A percentile compares a stretch with the other conserved stretches of the same genome.
phyloP scores from a whole-genome alignment of 2,329 filamentous ascomycete genomes.

The Nigrograna mackinnonii region DNA sequence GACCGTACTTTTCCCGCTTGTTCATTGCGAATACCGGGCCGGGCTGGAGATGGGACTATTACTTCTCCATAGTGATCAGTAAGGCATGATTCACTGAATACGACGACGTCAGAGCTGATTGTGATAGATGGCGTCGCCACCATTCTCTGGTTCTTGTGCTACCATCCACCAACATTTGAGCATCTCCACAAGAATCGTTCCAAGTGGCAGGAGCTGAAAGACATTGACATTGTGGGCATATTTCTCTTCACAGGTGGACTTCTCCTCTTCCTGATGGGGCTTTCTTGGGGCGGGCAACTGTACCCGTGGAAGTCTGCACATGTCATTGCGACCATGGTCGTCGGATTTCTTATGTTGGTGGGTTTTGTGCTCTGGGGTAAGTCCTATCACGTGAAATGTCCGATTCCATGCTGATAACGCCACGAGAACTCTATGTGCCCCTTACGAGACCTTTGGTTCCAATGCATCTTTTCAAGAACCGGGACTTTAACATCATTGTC shows the following conservation, averaged over 20 bases:
- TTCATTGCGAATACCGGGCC: neutral
- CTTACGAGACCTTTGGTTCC: neutral
- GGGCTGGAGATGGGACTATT: neutral
- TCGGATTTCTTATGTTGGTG: neutral
- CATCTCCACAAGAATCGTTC: conserved; percentile 32
- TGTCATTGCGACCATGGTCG: neutral
- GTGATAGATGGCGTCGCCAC: neutral
- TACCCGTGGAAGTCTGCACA: neutral
- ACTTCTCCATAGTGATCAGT: neutral
- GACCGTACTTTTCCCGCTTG: neutral
- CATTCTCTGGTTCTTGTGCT: conserved; percentile 40
- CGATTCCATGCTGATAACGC: neutral
- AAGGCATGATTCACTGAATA: neutral
- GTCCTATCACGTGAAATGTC: neutral
- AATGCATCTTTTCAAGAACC: conserved; percentile 1
- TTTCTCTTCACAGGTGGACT: conserved; percentile 1
- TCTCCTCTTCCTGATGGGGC: neutral
- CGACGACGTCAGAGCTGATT: neutral
- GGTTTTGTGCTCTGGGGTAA: neutral
- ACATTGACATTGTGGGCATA: conserved; percentile 2
- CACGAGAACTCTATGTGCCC: neutral
- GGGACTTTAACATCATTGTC: neutral
- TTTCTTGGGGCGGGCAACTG: neutral
- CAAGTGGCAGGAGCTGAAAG: neutral
- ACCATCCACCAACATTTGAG: conserved; percentile 45